Evolutionary conservation across 2,329 filamentous ascomycete species (phyloP), one percentile per base, ranked within the genome.

Genomic region (Talaromyces sp.): DNA sequence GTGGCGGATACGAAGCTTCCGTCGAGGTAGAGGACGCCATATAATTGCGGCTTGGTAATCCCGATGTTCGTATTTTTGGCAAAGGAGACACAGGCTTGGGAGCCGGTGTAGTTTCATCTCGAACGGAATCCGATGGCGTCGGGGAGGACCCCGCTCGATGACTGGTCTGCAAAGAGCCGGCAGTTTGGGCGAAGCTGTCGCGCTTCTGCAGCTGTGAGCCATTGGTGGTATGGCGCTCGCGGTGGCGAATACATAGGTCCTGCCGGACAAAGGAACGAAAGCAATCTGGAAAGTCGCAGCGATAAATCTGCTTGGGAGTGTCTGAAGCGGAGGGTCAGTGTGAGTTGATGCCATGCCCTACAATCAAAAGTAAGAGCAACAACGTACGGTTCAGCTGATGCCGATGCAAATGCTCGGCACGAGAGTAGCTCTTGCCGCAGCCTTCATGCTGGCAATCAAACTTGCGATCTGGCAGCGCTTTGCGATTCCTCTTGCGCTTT

Each of bases 361-460:
- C 16, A n/a, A 9, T n/a, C 1, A n/a, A 55, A 27, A 55, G 8
- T 9, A 5, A 31, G 27, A 34, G 28, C 14, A 6, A 42, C 30
- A 51, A 14, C 87, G 75, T 82, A 92, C 90, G 95, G 74, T 99
- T 99, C 68, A 98, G 79, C 78, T 98, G 93, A 77, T 98, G 94
- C 53, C 95, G 87, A 78, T 97, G 97, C 80, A 99, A 81, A 80
- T 99, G 95, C 78, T 98, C 95, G 8, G 95, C 94, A 73, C 95
- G 86, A 30, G 94, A 97, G 75, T 99, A 99, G 73, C 89, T 96
- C 82, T 97, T 99, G 47, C 92, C 93, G 70, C 95, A 99, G 44
- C 89, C 91, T 66, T 91, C 88, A 63, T 92, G 87, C 5, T 89
- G 88, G 73, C 95, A 99, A 70, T 90, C 88, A 66, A 92, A 94